Evolutionary conservation across 1,139 yeast species (phyloP).

Genomic region (Ogataea hybrid): DNA sequence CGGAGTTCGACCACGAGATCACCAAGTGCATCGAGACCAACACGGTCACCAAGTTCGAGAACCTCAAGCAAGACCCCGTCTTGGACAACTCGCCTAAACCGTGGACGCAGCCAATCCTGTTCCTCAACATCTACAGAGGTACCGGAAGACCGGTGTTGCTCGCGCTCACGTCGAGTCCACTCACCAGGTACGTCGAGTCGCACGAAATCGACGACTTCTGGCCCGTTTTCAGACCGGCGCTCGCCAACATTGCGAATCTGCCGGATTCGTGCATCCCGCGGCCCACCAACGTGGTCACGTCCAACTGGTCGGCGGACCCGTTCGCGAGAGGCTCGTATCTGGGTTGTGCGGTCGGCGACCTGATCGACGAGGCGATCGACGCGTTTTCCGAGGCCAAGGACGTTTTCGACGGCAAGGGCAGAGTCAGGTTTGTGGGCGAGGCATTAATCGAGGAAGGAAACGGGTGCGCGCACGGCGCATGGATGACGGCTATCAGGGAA

Average conservation of each 20-base stretch:
- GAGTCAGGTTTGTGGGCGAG: conserved; percentile 81
- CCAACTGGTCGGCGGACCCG: conserved; percentile 73
- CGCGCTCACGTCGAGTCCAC: conserved; percentile 64
- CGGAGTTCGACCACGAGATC: conserved; percentile 34
- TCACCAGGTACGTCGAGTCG: conserved; percentile 53
- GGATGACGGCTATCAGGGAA: conserved; percentile 69
- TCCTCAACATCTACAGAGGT: conserved; percentile 42
- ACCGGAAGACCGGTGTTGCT: conserved; percentile 49
- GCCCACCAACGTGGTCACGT: conserved; percentile 51
- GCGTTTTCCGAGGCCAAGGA: conserved; percentile 27
- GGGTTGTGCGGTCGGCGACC: conserved; percentile 35
- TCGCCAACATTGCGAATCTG: conserved; percentile 29
- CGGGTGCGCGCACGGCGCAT: conserved; percentile 84
- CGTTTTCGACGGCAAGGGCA: conserved; percentile 32
- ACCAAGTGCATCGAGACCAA: conserved; percentile 12
- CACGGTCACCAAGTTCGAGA: conserved; percentile 2
- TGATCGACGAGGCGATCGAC: conserved; percentile 23
- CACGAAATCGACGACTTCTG: conserved; percentile 37
- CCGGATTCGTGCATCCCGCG: conserved; percentile 30
- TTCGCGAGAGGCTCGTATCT: conserved; percentile 73
- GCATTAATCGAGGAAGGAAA: conserved; percentile 75
- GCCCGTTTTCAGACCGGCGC: conserved; percentile 42
- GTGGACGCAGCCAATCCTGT: conserved; percentile 47
- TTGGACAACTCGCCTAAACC: conserved; percentile 26
- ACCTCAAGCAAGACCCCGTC: conserved; percentile 11